Evolutionary conservation across 495 filamentous ascomycete genomes (phyloP).

Genomic region (Neurospora tetrasperma): DNA sequence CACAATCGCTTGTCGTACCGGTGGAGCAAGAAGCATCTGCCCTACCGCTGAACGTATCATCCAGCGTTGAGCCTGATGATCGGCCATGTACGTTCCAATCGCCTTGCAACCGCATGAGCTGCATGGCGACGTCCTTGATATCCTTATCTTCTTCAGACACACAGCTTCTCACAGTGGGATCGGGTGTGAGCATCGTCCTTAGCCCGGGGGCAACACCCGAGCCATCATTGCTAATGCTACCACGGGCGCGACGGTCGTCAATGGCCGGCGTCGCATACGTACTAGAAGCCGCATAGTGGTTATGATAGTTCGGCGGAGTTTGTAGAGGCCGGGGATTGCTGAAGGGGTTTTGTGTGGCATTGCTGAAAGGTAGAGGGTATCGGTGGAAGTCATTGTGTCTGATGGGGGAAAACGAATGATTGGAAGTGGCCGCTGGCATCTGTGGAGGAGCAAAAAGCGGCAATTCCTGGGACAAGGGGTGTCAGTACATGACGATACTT

Average conservation of each 20-base stretch:
- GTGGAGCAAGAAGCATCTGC: constrained; percentile 81
- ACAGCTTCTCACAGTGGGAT: constrained; percentile 86
- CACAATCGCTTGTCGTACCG: constrained; percentile 66
- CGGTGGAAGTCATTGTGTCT: constrained; percentile 53
- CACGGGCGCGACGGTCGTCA: constrained; percentile 57
- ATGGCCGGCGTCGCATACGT: constrained; percentile 47
- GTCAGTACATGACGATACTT: constrained; percentile 4
- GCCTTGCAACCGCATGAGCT: constrained; percentile 91
- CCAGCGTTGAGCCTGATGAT: constrained; percentile 85
- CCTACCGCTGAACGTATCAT: constrained; percentile 81
- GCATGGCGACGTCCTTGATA: constrained; percentile 93
- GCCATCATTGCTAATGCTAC: constrained; percentile 43
- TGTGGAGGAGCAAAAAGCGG: constrained; percentile 91
- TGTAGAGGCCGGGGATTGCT: constrained; percentile 60
- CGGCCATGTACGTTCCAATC: constrained; percentile 80
- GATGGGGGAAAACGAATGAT: constrained; percentile 86
- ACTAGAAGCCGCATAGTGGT: constrained; percentile 32
- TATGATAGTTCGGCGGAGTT: constrained; percentile 67
- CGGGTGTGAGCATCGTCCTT: constrained; percentile 79
- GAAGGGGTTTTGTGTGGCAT: constrained; percentile 62
- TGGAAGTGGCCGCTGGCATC: constrained; percentile 77
- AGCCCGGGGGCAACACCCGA: constrained; percentile 21
- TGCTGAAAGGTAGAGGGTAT: constrained; percentile 56
- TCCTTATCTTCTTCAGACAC: constrained; percentile 98
- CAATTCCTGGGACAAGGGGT: constrained; percentile 55